A percentile compares a stretch with the other conserved stretches of the same genome.
These are phyloP conservation scores for Elsinoe necatrix DNA, from an alignment of 2,329 filamentous ascomycete species.

Conservation along the genomic window DNA sequence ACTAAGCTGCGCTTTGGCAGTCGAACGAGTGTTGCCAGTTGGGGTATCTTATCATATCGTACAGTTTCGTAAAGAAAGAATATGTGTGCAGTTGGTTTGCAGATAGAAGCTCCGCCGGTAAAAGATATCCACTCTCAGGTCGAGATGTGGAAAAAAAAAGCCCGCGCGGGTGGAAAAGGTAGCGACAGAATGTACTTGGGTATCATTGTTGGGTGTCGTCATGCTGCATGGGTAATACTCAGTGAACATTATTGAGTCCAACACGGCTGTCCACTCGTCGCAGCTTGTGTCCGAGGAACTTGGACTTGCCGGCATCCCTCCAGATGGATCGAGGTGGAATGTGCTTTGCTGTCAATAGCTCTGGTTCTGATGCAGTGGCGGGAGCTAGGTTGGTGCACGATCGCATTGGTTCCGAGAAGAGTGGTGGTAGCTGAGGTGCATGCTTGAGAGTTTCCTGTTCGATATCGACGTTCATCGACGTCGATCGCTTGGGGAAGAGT, in stretches of 20 bases:
- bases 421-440: conserved; percentile 9
- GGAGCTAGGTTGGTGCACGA: conserved; percentile 1
- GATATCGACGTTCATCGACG: neutral
- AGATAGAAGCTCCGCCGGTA: conserved; percentile 2
- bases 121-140: neutral
- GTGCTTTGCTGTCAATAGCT: neutral
- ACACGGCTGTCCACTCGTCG: conserved; percentile 15
- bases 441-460: conserved; percentile 4
- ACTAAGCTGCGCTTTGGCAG: conserved; percentile 11
- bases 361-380: neutral
- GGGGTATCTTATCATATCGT: conserved; percentile 10
- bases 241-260: conserved; percentile 12
- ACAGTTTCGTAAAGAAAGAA: conserved; percentile 11
- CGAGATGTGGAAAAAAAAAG: conserved; percentile 13
- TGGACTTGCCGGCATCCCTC: conserved; percentile 13
- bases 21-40: conserved; percentile 6
- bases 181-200: conserved; percentile 7
- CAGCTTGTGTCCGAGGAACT: conserved; percentile 9
- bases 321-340: conserved; percentile 12
- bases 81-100: neutral
- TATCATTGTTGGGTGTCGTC: conserved; percentile 6
- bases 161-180: conserved; percentile 8
- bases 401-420: conserved; percentile 4
- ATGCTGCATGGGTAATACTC: neutral
- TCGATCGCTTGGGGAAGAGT: conserved; percentile 11